Evolutionary conservation across 2,329 filamentous ascomycete species (phyloP).

Genomic region (Fusarium nanum): DNA sequence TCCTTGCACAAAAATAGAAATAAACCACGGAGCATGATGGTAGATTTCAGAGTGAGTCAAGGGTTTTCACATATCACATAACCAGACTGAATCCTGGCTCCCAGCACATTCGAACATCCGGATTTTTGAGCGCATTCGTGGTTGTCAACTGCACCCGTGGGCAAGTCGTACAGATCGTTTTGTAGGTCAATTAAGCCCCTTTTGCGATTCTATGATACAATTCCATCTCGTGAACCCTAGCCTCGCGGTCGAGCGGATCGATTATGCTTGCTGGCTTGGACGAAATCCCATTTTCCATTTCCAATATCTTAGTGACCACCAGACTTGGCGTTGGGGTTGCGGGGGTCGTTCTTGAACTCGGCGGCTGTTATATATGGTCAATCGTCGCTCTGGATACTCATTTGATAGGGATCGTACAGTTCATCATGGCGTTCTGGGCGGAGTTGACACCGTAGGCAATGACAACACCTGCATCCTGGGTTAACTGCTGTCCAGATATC

Average conservation of each 20-base stretch:
- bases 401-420: slow-evolving; percentile 65
- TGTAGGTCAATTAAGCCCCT: slow-evolving; percentile 51
- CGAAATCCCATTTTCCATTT: slow-evolving; percentile 41
- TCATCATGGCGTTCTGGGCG: slow-evolving; percentile 79
- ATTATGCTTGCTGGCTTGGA: slow-evolving; percentile 41
- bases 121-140: slow-evolving; percentile 5
- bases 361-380: slow-evolving; percentile 69
- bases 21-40: slow-evolving; percentile 73
- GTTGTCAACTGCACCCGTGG: background rate
- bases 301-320: slow-evolving; percentile 57
- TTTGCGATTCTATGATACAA: slow-evolving; percentile 58
- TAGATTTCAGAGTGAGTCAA: slow-evolving; percentile 87
- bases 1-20: slow-evolving; percentile 88
- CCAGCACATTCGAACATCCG: slow-evolving; percentile 10
- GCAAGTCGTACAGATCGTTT: slow-evolving; percentile 34
- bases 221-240: slow-evolving; percentile 47
- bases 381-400: slow-evolving; percentile 31
- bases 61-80: slow-evolving; percentile 52
- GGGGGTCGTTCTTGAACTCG: slow-evolving; percentile 97
- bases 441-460: slow-evolving; percentile 94
- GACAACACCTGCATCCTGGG: slow-evolving; percentile 71
- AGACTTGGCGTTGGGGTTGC: slow-evolving; percentile 76
- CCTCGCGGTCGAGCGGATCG: slow-evolving; percentile 45
- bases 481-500: slow-evolving; percentile 43
- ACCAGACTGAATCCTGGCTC: background rate